These are phyloP conservation scores for Talaromyces piceae DNA, from an alignment of 2,329 filamentous ascomycete genomes.

Conservation along the genomic window DNA sequence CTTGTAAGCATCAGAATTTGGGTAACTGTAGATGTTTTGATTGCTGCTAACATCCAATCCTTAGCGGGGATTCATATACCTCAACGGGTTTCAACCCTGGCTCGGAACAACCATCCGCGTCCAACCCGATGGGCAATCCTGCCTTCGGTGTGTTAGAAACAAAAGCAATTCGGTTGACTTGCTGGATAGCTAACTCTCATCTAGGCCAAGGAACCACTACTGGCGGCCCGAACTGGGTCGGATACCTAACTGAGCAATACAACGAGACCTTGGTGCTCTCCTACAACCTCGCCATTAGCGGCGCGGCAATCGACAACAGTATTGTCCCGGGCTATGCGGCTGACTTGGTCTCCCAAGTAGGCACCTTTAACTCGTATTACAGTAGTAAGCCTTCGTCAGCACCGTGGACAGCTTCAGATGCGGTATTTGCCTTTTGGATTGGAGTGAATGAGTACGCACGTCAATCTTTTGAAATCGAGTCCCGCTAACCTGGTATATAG, in stretches of 20 bases:
- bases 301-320: constrained; percentile 46
- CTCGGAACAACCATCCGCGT: constrained; percentile 43
- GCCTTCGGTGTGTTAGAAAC: constrained; percentile 18
- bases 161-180: background rate
- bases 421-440: constrained; percentile 28
- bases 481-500: background rate
- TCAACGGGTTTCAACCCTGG: constrained; percentile 52
- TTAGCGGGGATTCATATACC: constrained; percentile 53
- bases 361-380: constrained; percentile 37
- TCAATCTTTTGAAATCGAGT: background rate
- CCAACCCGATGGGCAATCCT: constrained; percentile 57
- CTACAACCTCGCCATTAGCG: constrained; percentile 50
- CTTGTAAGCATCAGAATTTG: background rate
- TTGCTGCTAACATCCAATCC: background rate
- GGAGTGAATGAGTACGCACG: constrained; percentile 27
- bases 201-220: constrained; percentile 41
- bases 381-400: constrained; percentile 22
- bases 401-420: constrained; percentile 20
- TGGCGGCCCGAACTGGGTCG: constrained; percentile 48
- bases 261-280: constrained; percentile 42
- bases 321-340: constrained; percentile 47
- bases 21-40: background rate
- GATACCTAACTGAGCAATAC: constrained; percentile 41
- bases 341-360: constrained; percentile 44
- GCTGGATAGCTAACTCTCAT: too few species aligned